A percentile compares a stretch with the other conserved stretches of the same genome.
phyloP scores from a whole-genome alignment of 495 filamentous ascomycete species.

The Zalerion maritima region DNA sequence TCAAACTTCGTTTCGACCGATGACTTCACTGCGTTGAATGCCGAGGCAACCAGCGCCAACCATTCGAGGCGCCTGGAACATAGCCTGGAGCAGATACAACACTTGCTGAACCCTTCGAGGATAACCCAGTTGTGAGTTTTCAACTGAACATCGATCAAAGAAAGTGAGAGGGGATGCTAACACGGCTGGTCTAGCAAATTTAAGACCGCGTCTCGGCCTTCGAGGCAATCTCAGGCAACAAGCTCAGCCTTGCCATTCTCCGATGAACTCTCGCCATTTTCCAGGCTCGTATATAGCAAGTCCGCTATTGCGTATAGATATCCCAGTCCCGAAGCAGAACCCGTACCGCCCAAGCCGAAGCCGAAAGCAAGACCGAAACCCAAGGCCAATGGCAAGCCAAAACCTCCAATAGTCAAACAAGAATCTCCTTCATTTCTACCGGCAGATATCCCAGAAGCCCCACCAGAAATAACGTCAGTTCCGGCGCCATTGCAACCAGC shows the following conservation, averaged over 20 bases:
- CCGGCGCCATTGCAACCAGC: too few relatives aligned
- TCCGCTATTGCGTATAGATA: constrained; percentile 22
- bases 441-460: too few relatives aligned
- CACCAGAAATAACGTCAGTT: too few relatives aligned
- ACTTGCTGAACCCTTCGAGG: constrained; percentile 49
- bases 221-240: constrained; percentile 2
- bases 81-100: constrained; percentile 50
- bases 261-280: constrained; percentile 24
- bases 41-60: constrained; percentile 27
- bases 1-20: constrained; percentile 27
- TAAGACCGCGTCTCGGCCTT: constrained; percentile 32
- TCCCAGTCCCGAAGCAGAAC: constrained; percentile 16
- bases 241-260: constrained; percentile 11
- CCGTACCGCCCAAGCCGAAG: constrained; percentile 13
- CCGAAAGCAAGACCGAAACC: not conserved
- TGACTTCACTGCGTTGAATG: constrained; percentile 36
- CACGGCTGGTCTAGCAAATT: constrained; percentile 43
- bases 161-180: not conserved
- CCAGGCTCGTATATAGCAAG: constrained; percentile 30
- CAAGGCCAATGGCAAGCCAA: constrained; percentile 2
- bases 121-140: constrained; percentile 57
- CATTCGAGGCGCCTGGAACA: constrained; percentile 27
- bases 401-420: too few relatives aligned
- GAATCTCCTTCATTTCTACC: too few relatives aligned
- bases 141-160: not conserved